Evolutionary conservation across 306 rosid genomes (phyloP).

Genomic region (Parietaria judaica): DNA sequence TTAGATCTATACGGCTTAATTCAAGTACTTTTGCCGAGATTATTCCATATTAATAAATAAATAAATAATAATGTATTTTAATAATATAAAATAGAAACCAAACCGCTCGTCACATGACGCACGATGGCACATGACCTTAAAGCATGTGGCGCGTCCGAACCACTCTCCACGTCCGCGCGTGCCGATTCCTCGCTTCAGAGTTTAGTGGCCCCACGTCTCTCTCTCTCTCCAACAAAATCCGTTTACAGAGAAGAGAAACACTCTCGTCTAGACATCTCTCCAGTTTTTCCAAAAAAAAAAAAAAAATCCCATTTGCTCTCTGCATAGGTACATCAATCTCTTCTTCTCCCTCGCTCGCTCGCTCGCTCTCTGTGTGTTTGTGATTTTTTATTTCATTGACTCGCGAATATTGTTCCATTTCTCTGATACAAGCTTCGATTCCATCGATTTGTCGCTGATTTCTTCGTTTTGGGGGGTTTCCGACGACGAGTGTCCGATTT

Average conservation of each 20-base stretch:
- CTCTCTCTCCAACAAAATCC: conserved; percentile 2
- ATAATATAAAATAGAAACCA: no score
- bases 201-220: conserved; percentile 7
- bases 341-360: neutral
- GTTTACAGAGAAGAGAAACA: neutral
- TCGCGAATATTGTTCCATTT: neutral
- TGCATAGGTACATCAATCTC: neutral
- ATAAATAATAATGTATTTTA: no score
- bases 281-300: conserved; percentile 10
- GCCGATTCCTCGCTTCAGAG: neutral
- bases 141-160: neutral
- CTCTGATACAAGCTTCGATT: no score
- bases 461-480: neutral
- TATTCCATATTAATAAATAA: no score
- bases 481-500: neutral
- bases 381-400: neutral
- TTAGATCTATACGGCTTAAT: no score
- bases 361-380: no score
- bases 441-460: neutral
- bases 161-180: neutral
- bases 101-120: no score
- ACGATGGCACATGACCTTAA: no score
- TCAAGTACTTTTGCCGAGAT: no score
- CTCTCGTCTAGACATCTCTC: conserved; percentile 51
- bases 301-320: conserved; percentile 7